Evolutionary conservation across 2,329 filamentous ascomycete species (phyloP).

Genomic region (Chaetothyriales sp.): DNA sequence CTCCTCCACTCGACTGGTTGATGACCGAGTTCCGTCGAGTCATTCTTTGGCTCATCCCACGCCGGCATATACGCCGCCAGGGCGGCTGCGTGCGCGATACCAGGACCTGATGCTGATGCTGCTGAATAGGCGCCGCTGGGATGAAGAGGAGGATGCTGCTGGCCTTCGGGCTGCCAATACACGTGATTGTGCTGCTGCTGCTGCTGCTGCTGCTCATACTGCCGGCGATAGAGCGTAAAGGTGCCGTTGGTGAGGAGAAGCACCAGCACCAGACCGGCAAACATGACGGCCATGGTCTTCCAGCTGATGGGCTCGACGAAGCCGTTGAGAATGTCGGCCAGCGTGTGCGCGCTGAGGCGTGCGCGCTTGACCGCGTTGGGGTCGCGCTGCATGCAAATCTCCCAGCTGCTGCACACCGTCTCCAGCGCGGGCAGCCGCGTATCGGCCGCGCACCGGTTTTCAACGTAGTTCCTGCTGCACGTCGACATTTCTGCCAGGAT

Average conservation of each 20-base stretch:
- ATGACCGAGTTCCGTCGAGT: slow-evolving; percentile 6
- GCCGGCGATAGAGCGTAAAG: slow-evolving; percentile 15
- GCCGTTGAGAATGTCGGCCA: slow-evolving; percentile 85
- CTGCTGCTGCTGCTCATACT: slow-evolving; percentile 14
- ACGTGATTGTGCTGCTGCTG: slow-evolving; percentile 9
- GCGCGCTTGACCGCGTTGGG: slow-evolving; percentile 64
- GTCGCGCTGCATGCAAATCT: slow-evolving; percentile 74
- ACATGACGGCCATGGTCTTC: slow-evolving; percentile 48
- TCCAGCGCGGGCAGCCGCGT: slow-evolving; percentile 60
- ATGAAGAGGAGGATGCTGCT: neutral
- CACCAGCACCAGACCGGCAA: slow-evolving; percentile 13
- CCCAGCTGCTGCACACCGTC: slow-evolving; percentile 64
- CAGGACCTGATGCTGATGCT: neutral
- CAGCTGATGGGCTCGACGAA: slow-evolving; percentile 84
- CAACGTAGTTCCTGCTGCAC: slow-evolving; percentile 59
- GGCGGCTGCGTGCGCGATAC: no score
- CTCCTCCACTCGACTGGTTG: slow-evolving; percentile 13
- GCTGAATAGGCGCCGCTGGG: neutral
- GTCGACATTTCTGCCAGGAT: slow-evolving; percentile 59
- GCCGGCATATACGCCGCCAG: slow-evolving; percentile 1
- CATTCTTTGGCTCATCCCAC: slow-evolving; percentile 10
- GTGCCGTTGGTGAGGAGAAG: slow-evolving; percentile 17
- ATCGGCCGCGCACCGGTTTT: slow-evolving; percentile 59
- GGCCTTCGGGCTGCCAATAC: neutral
- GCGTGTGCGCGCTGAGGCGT: slow-evolving; percentile 69